These are phyloP conservation scores for Cucurbita moschata DNA, from an alignment of 306 rosid genomes.

Conservation along the genomic window DNA sequence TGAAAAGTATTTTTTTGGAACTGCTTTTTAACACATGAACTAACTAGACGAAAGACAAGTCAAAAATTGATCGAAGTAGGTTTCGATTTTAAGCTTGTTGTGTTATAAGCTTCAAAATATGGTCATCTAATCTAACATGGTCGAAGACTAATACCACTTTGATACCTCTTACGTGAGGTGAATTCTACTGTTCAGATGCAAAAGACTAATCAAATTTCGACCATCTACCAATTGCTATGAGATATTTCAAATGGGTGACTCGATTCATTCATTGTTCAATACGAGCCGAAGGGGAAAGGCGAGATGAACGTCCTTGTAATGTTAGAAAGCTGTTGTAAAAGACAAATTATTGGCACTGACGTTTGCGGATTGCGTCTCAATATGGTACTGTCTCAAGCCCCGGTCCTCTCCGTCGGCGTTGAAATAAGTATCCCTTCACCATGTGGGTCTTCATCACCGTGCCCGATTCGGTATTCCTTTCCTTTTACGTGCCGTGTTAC, in stretches of 20 bases:
- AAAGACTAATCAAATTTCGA: neutral
- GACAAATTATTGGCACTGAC: neutral
- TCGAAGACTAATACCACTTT: no score
- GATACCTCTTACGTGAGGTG: neutral
- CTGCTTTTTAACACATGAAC: no score
- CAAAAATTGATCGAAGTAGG: no score
- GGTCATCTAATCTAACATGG: no score
- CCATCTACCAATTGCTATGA: neutral
- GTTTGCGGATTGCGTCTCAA: neutral
- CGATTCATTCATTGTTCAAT: neutral
- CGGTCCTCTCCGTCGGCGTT: slow-evolving; percentile 6
- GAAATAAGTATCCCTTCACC: neutral
- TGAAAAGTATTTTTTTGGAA: no score
- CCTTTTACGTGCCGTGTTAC: slow-evolving; percentile 2
- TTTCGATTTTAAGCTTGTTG: no score
- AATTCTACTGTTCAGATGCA: neutral
- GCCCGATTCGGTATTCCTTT: neutral
- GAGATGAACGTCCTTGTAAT: neutral
- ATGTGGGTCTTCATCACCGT: neutral
- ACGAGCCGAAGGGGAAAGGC: neutral
- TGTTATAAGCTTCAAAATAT: no score
- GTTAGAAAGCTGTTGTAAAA: neutral
- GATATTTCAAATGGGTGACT: neutral
- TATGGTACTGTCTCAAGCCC: neutral
- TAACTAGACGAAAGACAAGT: no score